Evolutionary conservation across 306 rosid genomes (phyloP), one percentile per base, ranked within the genome.

Genomic region (Carpinus fangiana): DNA sequence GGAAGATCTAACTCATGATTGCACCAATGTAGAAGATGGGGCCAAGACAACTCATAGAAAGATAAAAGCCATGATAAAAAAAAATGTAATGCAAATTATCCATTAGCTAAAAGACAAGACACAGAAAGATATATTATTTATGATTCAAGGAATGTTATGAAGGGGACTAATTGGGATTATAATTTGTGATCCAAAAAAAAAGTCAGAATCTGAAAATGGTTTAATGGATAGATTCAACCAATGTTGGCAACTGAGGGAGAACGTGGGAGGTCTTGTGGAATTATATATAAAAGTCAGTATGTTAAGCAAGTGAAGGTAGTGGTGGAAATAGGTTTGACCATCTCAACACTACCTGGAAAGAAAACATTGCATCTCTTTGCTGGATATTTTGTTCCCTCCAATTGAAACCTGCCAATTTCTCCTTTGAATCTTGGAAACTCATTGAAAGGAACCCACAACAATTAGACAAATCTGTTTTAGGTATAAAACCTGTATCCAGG

Each of bases 201-300:
- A 14, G 45, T 65, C 60, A 45, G 70, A 79, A 72, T 21, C 53
- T 13, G 11, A 50, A 6, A 60, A 73, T 48, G 47, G 72, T 61
- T 43, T 71, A 31, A 64, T 71, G 71, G 70, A 47, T 7, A 11
- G 46, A 4, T 45, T 12, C 8, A 72, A 23, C 14, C 14, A 46
- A 57, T 56, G 75, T 80, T 76, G 84, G 79, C 73, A 76, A 62
- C 23, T 67, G 59, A 70, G 60, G 43, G 43, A 83, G 71, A 77
- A 83, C 87, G 87, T 84, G 70, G 87, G 73, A 73, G n/a, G 79
- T 56, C 60, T 31, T 34, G 47, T 31, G 34, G 67, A 53, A 62
- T 53, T 14, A 50, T 3, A 46, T 51, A 52, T 43, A 78, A 13
- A 23, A 21, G 55, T 73, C 2, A 11, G 8, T 41, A 31, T 4